Base-by-base conservation (phyloP, 192 early-diverging fungal species). In the Coemansia sp. region DNA sequence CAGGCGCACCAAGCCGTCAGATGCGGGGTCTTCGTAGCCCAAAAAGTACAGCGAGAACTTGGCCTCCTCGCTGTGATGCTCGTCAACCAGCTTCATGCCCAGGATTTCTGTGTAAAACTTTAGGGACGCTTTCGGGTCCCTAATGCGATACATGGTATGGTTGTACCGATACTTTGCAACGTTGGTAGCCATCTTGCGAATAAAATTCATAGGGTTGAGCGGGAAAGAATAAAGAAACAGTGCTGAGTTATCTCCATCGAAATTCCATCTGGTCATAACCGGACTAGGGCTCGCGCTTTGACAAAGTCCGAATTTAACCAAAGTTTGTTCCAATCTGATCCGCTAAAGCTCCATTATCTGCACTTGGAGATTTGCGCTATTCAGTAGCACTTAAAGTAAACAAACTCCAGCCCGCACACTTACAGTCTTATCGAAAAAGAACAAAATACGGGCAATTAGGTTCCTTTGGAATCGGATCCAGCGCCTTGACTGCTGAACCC, bases 81-180 rank as follows among this genome's bases (percentile, higher is more conserved):
- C 63, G 22, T 74, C 67, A n/a, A 85, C 28, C 6, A 62, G 66
- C 65, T 65, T 90, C 90, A 94, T 92, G 57, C 92, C 92, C 46
- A 94, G 84, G 36, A 85, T 74, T 22, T 90, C 81, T 49, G 82
- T 66, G 71, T 94, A 94, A 59, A 94, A 94, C 59, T 86, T 60
- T 21, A 91, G 22, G 9, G 92, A 91, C 15, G 74, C 82, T 66
- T 90, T 76, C 48, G 90, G 88, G 77, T 93, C 91, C 84, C 88
- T 92, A 62, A 92, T 85, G 71, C 91, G 84, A 80, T 89, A 86
- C 91, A 92, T 94, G 19, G 90, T 91, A 80, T 94, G 92, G 83
- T 94, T 94, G 82, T 84, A 74, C 58, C 78, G 50, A 62, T 81
- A 81, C 28, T 62, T 81, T 12, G 78, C 64, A 22, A 74, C 49